Evolutionary conservation across 805 yeast species (phyloP), one percentile per base, ranked within the genome.

Genomic region (Ogataea zsoltii): DNA sequence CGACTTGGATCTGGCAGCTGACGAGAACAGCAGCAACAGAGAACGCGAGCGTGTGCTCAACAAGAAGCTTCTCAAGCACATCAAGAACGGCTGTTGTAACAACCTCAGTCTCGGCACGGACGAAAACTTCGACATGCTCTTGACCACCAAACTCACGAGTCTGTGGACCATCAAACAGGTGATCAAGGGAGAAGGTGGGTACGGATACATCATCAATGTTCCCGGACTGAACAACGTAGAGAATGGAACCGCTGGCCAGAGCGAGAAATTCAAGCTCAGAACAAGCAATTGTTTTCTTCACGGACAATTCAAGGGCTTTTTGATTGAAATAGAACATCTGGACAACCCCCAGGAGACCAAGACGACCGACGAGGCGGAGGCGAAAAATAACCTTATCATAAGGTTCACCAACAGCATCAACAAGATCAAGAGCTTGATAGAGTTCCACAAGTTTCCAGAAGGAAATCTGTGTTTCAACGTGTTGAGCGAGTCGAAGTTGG

Each of bases 121-220:
- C 43, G 87, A 83, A 47, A 71, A 76, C 19, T 76, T 85, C 55
- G 88, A 82, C 41, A 58, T 62, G 30, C 71, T 87, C 35, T 61
- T 83, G 2, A 69, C 69, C 16, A 73, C 74, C 26, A 83, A 85
- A 56, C 62, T 88, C 43, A 85, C 81, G 58, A 78, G 87, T 51
- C 60, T 83, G 41, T 88, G 96, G 96, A 66, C 72, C 0, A 71
- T 78, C 35, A 70, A 88, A 49, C 96, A 88, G 61, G 70, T 77
- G 9, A 74, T 86, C 40, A 77, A 79, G 55, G 94, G 92, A 1
- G 91, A 85, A 49, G 84, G 85, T 9, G 96, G 96, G 0, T 75
- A 75, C 42, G 76, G 79, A 4, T 87, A 83, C 57, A 76, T 77
- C 49, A 57, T 85, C 2, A 75, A 72, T 28, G 61, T 63, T 21